Evolutionary conservation across 2,329 filamentous ascomycete species (phyloP).

Genomic region (Alternaria gaisen): DNA sequence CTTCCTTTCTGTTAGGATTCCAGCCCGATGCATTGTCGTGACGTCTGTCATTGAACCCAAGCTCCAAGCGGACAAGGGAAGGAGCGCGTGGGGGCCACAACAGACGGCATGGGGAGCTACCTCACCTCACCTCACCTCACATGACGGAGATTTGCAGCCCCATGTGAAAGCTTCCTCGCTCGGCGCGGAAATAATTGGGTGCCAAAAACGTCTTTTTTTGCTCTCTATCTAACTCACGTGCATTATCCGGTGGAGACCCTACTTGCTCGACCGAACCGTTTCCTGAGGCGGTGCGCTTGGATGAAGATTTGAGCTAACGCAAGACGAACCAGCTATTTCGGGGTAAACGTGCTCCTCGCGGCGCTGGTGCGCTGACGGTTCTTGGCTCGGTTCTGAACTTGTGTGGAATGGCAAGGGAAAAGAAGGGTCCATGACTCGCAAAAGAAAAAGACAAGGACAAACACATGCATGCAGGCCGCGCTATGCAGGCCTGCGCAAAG

Average conservation of each 20-base stretch:
- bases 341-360: constrained; percentile 53
- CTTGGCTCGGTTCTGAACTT: too few relatives aligned
- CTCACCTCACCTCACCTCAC: neutral
- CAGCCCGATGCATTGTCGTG: neutral
- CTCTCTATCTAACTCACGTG: neutral
- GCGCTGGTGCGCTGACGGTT: constrained; percentile 43
- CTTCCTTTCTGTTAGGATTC: neutral
- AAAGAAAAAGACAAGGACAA: neutral
- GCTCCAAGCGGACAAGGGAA: neutral
- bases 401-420: neutral
- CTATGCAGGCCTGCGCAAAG: too few relatives aligned
- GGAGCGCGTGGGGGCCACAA: neutral
- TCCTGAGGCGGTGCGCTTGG: constrained; percentile 14
- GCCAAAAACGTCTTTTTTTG: neutral
- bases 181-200: neutral
- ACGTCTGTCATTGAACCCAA: neutral
- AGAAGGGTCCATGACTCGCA: constrained; percentile 15
- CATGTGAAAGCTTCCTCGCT: neutral
- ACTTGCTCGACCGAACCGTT: neutral
- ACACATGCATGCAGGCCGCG: neutral
- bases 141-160: neutral
- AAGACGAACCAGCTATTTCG: constrained; percentile 50
- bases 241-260: neutral
- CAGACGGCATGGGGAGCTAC: neutral
- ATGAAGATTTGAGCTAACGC: constrained; percentile 37